Base-by-base conservation (phyloP, 2,329 filamentous ascomycete species). In the Thyridium curvatum region DNA sequence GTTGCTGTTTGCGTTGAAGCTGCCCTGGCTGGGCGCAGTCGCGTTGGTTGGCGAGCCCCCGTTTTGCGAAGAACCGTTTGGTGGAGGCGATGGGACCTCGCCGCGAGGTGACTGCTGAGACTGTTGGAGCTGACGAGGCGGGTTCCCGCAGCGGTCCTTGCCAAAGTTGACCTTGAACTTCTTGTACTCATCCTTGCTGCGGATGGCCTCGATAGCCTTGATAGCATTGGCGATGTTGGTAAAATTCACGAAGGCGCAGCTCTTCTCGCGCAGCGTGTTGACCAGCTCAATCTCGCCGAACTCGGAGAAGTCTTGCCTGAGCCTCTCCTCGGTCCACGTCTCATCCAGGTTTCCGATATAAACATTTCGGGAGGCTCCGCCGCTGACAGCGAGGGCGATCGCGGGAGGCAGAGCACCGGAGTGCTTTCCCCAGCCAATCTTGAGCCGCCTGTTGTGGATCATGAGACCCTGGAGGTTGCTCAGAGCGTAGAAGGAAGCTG, bases 91-190 rank as follows among this genome's bases (percentile, higher is more conserved):
- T 12, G 71, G 64, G 4, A 74, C 65, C 37, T 83, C 82, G 43
- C 68, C 76, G 51, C 68, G 78, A 38, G 87, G 84, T 41, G 83
- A 82, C 55, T 84, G 76, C 30, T 36, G 38, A 4, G 17, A 18
- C 49, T 72, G 69, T 60, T 83, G 79, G 49, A 86, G 76, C 67
- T 97, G 93, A 44, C 93, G 83, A 33, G 93, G 93, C 38, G 93
- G 85, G 66, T 98, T 98, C 50, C 93, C 93, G 55, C 93, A 98
- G 41, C 93, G 82, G 59, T 98, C 93, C 70, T 98, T 98, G 64
- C 93, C 93, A 59, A 98, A 98, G 71, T 98, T 98, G 61, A 98
- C 91, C 76, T 98, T 98, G 80, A 98, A 98, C 53, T 93, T 83
- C 65, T 82, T 87, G 74, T 98, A 98, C 56, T 98, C 93, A 32